Evolutionary conservation across 202 grass and related monocot genomes (phyloP).

Genomic region (Hordeum pubiflorum): DNA sequence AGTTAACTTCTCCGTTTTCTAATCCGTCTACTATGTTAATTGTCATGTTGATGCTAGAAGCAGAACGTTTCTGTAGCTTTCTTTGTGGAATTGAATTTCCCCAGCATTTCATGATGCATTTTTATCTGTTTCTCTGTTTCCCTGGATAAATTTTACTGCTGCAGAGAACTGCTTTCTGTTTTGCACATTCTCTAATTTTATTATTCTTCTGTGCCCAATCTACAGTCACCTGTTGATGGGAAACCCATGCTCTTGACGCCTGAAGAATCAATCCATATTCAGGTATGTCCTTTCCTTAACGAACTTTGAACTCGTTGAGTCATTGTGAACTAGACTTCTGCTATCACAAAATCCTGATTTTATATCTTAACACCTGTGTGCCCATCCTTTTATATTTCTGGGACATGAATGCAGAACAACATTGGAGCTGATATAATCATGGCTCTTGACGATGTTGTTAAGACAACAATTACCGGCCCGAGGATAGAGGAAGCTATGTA

Average conservation of each 20-base stretch:
- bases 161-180: neutral
- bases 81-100: slow-evolving; percentile 3
- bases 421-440: slow-evolving; percentile 99
- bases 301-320: neutral
- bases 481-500: slow-evolving; percentile 98
- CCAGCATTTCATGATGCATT: neutral
- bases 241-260: slow-evolving; percentile 94
- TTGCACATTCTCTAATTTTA: slow-evolving; percentile 18
- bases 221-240: slow-evolving; percentile 93
- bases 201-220: slow-evolving; percentile 23
- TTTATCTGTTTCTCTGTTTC: neutral
- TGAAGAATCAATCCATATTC: slow-evolving; percentile 93
- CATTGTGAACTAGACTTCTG: slow-evolving; percentile 3
- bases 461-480: slow-evolving; percentile 95
- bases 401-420: slow-evolving; percentile 69
- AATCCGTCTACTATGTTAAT: neutral
- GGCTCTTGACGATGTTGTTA: slow-evolving; percentile 99
- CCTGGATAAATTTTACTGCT: neutral
- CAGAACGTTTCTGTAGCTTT: neutral
- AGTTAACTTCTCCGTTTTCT: neutral
- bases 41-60: neutral
- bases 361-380: neutral
- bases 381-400: neutral
- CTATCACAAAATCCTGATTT: neutral
- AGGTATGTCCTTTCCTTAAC: slow-evolving; percentile 37